These are phyloP conservation scores for Plasmodium cynomolgi DNA, from an alignment of 169 alveolate genomes.

Conservation along the genomic window DNA sequence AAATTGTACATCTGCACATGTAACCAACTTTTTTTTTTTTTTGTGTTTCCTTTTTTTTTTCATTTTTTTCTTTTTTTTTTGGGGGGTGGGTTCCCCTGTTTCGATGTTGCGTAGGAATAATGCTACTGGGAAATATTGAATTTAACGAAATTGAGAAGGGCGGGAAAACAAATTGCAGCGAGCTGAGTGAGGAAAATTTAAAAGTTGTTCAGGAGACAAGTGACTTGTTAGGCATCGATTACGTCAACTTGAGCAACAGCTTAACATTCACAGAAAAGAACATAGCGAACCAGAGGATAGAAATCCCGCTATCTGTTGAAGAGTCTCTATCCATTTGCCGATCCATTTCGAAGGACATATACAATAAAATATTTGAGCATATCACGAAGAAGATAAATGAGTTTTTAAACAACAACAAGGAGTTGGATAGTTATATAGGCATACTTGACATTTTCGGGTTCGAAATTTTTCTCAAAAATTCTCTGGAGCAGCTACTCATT, in stretches of 20 bases:
- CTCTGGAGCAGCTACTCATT: constrained; percentile 98
- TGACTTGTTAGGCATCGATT: constrained; percentile 78
- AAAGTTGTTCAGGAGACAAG: constrained; percentile 69
- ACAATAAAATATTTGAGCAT: constrained; percentile 84
- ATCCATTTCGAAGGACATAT: constrained; percentile 87
- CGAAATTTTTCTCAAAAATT: constrained; percentile 96
- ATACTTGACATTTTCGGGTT: constrained; percentile 99
- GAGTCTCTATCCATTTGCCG: constrained; percentile 80
- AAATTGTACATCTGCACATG: neutral
- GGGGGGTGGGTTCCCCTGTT: neutral
- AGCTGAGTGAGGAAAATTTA: constrained; percentile 61
- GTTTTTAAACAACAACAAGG: constrained; percentile 82
- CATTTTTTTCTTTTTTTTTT: no score
- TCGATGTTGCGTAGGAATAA: constrained; percentile 67
- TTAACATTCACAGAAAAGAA: constrained; percentile 78
- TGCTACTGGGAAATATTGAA: constrained; percentile 85
- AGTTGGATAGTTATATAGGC: constrained; percentile 90
- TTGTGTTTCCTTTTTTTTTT: no score
- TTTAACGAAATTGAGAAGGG: constrained; percentile 79
- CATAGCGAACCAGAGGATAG: constrained; percentile 81
- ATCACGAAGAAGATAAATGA: constrained; percentile 83
- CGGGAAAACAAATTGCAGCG: constrained; percentile 79
- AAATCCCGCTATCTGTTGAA: constrained; percentile 78
- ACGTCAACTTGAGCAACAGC: constrained; percentile 60
- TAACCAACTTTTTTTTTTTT: neutral